Conservation (phyloP, 2,329 filamentous ascomycete species). For the Trichoderma cornu-damae region DNA sequence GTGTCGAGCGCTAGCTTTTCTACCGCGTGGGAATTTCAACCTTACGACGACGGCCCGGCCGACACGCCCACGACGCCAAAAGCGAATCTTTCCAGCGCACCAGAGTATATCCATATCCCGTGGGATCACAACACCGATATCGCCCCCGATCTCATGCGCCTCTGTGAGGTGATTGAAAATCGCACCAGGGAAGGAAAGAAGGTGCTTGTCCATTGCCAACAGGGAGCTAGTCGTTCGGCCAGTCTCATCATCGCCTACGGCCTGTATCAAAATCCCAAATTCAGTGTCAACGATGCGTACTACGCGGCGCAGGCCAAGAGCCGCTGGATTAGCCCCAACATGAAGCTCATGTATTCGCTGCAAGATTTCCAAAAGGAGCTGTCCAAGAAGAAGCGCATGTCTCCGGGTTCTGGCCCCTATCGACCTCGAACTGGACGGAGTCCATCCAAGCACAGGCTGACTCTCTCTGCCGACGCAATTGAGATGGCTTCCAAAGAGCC, state of each 20-base stretch:
- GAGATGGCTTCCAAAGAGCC: slow-evolving; percentile 51
- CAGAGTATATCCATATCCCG: slow-evolving; percentile 80
- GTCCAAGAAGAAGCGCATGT: slow-evolving; percentile 46
- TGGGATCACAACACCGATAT: slow-evolving; percentile 91
- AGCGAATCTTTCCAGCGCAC: slow-evolving; percentile 47
- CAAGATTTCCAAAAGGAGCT: slow-evolving; percentile 72
- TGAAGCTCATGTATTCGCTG: slow-evolving; percentile 85
- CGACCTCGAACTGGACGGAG: slow-evolving; percentile 49
- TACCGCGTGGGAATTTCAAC: slow-evolving; percentile 56
- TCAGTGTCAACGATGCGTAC: slow-evolving; percentile 79
- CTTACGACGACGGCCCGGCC: slow-evolving; percentile 32
- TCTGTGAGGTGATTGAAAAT: slow-evolving; percentile 72
- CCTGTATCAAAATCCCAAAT: slow-evolving; percentile 68
- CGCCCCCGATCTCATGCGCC: slow-evolving; percentile 65
- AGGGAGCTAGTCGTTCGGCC: slow-evolving; percentile 78
- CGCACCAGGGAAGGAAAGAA: slow-evolving; percentile 68
- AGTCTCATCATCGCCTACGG: slow-evolving; percentile 84
- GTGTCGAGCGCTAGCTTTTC: slow-evolving; percentile 53
- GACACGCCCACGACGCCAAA: slow-evolving; percentile 54
- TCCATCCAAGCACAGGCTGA: slow-evolving; percentile 55
- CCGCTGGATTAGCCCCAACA: slow-evolving; percentile 85
- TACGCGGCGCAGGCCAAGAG: slow-evolving; percentile 75
- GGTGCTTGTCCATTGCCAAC: slow-evolving; percentile 79
- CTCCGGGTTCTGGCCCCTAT: slow-evolving; percentile 41
- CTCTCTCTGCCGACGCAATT: slow-evolving; percentile 55